Evolutionary conservation across 805 yeast genomes (phyloP).

Genomic region (Wickerhamiella lipophila): DNA sequence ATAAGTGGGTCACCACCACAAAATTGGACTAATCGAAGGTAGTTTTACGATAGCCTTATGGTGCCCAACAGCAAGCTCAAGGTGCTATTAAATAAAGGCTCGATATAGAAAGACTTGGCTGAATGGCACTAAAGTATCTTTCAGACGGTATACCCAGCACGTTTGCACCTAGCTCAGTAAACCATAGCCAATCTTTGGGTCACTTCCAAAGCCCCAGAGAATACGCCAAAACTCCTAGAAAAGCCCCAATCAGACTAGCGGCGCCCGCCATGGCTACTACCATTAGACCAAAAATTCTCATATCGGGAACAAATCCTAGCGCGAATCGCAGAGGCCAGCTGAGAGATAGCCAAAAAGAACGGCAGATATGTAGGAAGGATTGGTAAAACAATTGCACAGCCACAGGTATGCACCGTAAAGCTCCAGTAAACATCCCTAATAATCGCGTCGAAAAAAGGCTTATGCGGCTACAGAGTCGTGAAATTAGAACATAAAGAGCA

Average conservation of each 20-base stretch:
- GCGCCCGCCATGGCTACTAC: background rate
- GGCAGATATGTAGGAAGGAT: background rate
- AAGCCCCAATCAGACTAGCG: background rate
- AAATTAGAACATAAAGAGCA: background rate
- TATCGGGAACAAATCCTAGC: background rate
- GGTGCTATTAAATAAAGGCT: too few relatives aligned
- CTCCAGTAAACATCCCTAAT: background rate
- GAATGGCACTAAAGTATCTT: too few relatives aligned
- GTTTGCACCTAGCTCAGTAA: too few relatives aligned
- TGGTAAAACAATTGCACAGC: background rate
- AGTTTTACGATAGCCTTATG: too few relatives aligned
- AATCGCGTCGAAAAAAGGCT: background rate
- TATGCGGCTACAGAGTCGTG: background rate
- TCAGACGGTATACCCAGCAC: too few relatives aligned
- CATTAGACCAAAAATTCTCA: background rate
- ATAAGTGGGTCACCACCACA: too few relatives aligned
- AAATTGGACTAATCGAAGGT: too few relatives aligned
- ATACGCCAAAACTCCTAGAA: background rate
- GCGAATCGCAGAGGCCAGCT: background rate
- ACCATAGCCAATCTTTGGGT: background rate
- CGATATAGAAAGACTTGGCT: too few relatives aligned
- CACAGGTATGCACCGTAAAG: background rate
- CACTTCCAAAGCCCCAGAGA: background rate
- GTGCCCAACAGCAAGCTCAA: too few relatives aligned
- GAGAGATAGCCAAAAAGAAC: background rate